Conservation (phyloP, 1,284 basidiomycete species). For the Ustilago cynodontis region DNA sequence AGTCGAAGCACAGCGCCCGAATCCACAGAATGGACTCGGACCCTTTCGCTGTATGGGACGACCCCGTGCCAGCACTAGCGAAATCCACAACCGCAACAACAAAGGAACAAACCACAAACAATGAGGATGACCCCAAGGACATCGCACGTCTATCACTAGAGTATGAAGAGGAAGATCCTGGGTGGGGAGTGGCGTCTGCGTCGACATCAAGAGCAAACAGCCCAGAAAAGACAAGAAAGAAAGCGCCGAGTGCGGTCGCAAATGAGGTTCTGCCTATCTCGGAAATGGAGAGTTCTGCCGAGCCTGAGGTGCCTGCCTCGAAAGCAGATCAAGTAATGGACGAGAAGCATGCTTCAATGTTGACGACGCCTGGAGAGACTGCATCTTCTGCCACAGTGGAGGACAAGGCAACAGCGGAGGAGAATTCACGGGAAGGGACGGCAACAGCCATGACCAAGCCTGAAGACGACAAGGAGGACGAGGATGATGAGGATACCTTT, state of each 20-base stretch:
- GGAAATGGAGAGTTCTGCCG: not conserved
- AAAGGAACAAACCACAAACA: not conserved
- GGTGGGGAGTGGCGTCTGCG: slow-evolving; percentile 34
- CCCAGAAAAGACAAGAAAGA: slow-evolving; percentile 36
- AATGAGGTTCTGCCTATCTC: slow-evolving; percentile 1
- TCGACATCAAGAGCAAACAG: slow-evolving; percentile 31
- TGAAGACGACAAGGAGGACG: not conserved
- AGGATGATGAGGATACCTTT: slow-evolving; percentile 11
- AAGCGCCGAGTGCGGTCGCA: not conserved
- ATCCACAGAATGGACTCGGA: slow-evolving; percentile 36
- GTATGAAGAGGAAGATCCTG: slow-evolving; percentile 41
- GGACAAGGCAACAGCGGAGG: not conserved
- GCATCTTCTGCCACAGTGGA: not conserved
- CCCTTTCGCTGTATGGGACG: slow-evolving; percentile 51
- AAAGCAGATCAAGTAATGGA: not conserved
- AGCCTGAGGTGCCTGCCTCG: not conserved
- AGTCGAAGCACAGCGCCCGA: not conserved
- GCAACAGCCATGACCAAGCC: not conserved
- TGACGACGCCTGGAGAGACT: not conserved
- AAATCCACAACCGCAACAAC: slow-evolving; percentile 2
- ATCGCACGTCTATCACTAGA: slow-evolving; percentile 26
- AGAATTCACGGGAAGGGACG: not conserved
- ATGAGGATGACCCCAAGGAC: not conserved
- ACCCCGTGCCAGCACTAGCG: slow-evolving; percentile 24
- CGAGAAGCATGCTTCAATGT: not conserved